Base-by-base conservation (phyloP, 2,329 filamentous ascomycete genomes). In the Didymellaceae sp. region DNA sequence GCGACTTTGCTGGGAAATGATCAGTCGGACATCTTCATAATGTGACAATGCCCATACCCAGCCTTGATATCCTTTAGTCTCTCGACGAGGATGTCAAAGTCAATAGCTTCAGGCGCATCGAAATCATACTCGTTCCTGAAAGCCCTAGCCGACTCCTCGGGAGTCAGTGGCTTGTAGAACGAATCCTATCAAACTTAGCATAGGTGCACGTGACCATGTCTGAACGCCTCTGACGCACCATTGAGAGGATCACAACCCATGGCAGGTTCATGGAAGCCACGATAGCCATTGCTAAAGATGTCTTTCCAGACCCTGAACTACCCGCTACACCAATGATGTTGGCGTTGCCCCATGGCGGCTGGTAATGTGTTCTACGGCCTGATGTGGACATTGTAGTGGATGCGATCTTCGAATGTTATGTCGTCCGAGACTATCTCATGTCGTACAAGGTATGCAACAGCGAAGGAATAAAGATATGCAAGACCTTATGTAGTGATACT, bases 201-300 rank as follows among this genome's bases (percentile, higher is more conserved):
- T 24, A 17, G 39, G 44, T 43, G 52, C 66, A 69, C 62, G 63
- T 70, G 70, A 64, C 54, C 44, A 28, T 31, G 2, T 51, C 9
- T 28, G 30, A 33, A 24, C 24, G 25, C 26, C 22, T 50, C 6
- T 38, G 46, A 59, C 66, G 68, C 81, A 93, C 91, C 88, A 99
- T 97, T 32, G 92, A 96, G 64, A 99, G 76, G 74, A 99, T 97
- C 40, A 97, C 92, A 55, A 99, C 94, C 93, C 94, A 99, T 48
- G 94, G 94, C 58, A 99, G 78, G 75, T 94, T 96, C 64, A 99
- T 78, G 66, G 89, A 87, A 65, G 84, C 87, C 58, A 97, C 90
- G 63, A 99, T 96, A 58, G 93, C 91, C 71, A 95, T 84, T 24
- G 94, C 92, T 45, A 99, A 78, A 6, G 92, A 97, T 6, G 93